Evolutionary conservation across 805 yeast species (phyloP).

Genomic region (Saturnispora sekii): DNA sequence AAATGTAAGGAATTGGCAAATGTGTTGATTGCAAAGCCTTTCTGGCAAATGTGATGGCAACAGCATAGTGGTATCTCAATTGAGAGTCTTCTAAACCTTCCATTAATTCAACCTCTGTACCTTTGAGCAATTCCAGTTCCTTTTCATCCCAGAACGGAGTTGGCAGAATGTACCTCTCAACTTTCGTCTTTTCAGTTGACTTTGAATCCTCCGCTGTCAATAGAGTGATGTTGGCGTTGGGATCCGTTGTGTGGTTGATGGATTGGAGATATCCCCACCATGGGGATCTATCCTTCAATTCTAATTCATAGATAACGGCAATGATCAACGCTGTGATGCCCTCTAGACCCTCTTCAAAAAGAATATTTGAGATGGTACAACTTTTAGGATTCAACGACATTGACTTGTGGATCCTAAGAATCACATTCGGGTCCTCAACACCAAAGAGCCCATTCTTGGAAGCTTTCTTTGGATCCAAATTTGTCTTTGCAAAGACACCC

Average conservation of each 20-base stretch:
- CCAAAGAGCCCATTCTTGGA: constrained; percentile 16
- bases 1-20: constrained; percentile 28
- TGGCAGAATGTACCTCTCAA: constrained; percentile 35
- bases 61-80: constrained; percentile 30
- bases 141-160: constrained; percentile 55
- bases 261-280: constrained; percentile 63
- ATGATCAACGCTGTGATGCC: constrained; percentile 62
- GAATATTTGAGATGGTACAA: constrained; percentile 54
- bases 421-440: constrained; percentile 17
- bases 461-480: constrained; percentile 16
- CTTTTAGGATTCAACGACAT: constrained; percentile 49
- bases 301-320: constrained; percentile 63
- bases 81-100: constrained; percentile 48
- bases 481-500: constrained; percentile 56
- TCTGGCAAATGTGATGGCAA: constrained; percentile 35
- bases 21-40: constrained; percentile 16
- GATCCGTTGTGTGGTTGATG: constrained; percentile 27
- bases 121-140: constrained; percentile 38
- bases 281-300: constrained; percentile 56
- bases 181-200: constrained; percentile 14
- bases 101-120: constrained; percentile 52
- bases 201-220: constrained; percentile 2
- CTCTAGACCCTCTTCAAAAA: constrained; percentile 47
- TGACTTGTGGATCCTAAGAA: constrained; percentile 54
- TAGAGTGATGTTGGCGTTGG: constrained; percentile 1